phyloP scores from a whole-genome alignment of 805 yeast genomes.

The Kuraishia borneana region DNA sequence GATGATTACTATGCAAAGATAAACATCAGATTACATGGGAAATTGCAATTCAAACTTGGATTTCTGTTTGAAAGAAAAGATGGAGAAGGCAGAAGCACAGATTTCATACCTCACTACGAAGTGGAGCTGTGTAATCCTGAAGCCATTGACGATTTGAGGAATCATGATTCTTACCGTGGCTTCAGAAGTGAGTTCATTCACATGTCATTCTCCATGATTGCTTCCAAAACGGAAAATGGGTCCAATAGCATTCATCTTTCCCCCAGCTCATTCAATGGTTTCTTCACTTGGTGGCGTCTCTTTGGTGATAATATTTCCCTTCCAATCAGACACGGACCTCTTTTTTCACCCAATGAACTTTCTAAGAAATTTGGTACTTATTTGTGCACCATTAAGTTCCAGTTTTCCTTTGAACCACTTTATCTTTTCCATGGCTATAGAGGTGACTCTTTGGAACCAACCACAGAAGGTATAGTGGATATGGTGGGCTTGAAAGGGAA shows the following conservation, averaged over 20 bases:
- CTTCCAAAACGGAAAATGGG: conserved; percentile 19
- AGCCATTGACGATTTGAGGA: conserved; percentile 28
- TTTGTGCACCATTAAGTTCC: conserved; percentile 69
- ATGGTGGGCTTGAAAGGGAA: conserved; percentile 66
- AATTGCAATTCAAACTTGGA: conserved; percentile 46
- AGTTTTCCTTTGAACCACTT: conserved; percentile 60
- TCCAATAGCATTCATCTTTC: conserved; percentile 65
- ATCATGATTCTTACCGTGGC: conserved; percentile 71
- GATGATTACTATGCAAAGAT: conserved; percentile 30
- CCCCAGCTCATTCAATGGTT: conserved; percentile 56
- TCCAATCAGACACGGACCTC: conserved; percentile 65
- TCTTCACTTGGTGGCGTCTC: conserved; percentile 78
- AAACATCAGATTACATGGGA: conserved; percentile 49
- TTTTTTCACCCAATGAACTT: conserved; percentile 48
- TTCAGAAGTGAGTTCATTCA: conserved; percentile 80
- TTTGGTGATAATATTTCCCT: conserved; percentile 72
- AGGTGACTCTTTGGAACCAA: conserved; percentile 25
- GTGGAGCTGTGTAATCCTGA: conserved; percentile 47
- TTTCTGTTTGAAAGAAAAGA: conserved; percentile 40
- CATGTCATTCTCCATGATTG: conserved; percentile 45
- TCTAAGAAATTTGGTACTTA: conserved; percentile 66
- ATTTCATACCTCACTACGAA: conserved; percentile 50
- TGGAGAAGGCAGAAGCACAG: conserved; percentile 26
- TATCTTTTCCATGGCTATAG: conserved; percentile 65
- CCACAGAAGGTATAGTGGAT: conserved; percentile 29